Evolutionary conservation across 352 stramenopile species (phyloP).

Genomic region (Phytophthora gonapodyides): DNA sequence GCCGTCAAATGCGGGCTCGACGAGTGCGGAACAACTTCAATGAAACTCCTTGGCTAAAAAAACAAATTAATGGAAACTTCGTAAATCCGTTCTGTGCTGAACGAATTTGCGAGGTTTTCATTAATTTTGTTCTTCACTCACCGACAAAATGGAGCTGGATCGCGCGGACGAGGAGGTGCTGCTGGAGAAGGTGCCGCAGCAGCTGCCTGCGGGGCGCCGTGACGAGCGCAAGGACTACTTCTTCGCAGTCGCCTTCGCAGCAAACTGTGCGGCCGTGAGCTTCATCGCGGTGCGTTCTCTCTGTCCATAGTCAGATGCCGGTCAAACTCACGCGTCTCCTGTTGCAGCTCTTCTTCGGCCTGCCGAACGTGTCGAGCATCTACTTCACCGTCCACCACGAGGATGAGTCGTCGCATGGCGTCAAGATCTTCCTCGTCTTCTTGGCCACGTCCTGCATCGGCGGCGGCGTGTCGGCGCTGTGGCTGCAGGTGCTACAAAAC

Average conservation of each 20-base stretch:
- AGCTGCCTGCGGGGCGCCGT: conserved; percentile 30
- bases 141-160: conserved; percentile 62
- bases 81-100: no score
- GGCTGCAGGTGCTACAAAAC: conserved; percentile 77
- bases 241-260: conserved; percentile 68
- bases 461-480: conserved; percentile 67
- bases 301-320: conserved; percentile 22
- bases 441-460: conserved; percentile 69
- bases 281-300: conserved; percentile 57
- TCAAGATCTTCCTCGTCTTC: conserved; percentile 77
- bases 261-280: conserved; percentile 57
- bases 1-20: background rate
- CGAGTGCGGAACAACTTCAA: conserved; percentile 35
- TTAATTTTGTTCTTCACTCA: conserved; percentile 27
- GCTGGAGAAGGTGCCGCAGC: conserved; percentile 59
- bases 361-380: conserved; percentile 75
- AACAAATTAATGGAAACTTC: no score
- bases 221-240: conserved; percentile 68
- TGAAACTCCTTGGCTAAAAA: conserved; percentile 20
- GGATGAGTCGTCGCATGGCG: conserved; percentile 61
- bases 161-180: conserved; percentile 62
- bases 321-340: conserved; percentile 13
- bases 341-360: conserved; percentile 64
- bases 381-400: conserved; percentile 82
- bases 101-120: no score